Percentiles rank a stretch among this genome's conserved stretches.
phyloP scores from a whole-genome alignment of 495 filamentous ascomycete species.

The Penicillium diatomitis region DNA sequence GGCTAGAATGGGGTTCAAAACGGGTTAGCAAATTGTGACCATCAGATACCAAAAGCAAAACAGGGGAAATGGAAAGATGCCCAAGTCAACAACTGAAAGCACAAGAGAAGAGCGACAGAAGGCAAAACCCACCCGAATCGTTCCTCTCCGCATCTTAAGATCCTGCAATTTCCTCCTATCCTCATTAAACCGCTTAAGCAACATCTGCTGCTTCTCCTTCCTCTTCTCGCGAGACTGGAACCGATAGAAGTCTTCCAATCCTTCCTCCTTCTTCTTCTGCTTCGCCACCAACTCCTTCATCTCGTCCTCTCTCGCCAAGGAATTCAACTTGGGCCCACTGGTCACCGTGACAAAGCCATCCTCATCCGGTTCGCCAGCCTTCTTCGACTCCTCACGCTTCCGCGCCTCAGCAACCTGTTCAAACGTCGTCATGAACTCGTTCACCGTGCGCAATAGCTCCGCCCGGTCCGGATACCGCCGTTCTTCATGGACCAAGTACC shows the following conservation, averaged over 20 bases:
- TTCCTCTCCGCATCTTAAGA: constrained; percentile 42
- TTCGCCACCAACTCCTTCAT: constrained; percentile 61
- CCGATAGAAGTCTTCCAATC: constrained; percentile 76
- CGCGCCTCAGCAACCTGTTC: constrained; percentile 56
- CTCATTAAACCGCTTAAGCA: constrained; percentile 47
- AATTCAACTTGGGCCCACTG: constrained; percentile 60
- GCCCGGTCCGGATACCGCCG: constrained; percentile 59
- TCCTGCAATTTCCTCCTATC: constrained; percentile 45
- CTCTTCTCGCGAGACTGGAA: constrained; percentile 86
- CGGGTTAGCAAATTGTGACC: constrained; percentile 6
- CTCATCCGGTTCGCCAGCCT: constrained; percentile 73
- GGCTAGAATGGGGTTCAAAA: constrained; percentile 21
- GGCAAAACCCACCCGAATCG: constrained; percentile 34
- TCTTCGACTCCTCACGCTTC: constrained; percentile 49
- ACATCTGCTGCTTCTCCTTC: constrained; percentile 67
- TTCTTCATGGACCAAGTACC: constrained; percentile 53
- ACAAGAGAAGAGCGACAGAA: not conserved
- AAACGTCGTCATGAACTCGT: constrained; percentile 74
- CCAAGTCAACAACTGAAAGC: not conserved
- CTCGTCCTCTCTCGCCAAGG: constrained; percentile 64
- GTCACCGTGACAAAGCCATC: constrained; percentile 94
- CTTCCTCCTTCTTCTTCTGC: constrained; percentile 62
- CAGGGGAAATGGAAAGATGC: not conserved
- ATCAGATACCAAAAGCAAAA: not conserved
- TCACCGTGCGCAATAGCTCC: constrained; percentile 57